These are phyloP conservation scores for Didymella exigua DNA, from an alignment of 2,329 filamentous ascomycete genomes.

Conservation along the genomic window DNA sequence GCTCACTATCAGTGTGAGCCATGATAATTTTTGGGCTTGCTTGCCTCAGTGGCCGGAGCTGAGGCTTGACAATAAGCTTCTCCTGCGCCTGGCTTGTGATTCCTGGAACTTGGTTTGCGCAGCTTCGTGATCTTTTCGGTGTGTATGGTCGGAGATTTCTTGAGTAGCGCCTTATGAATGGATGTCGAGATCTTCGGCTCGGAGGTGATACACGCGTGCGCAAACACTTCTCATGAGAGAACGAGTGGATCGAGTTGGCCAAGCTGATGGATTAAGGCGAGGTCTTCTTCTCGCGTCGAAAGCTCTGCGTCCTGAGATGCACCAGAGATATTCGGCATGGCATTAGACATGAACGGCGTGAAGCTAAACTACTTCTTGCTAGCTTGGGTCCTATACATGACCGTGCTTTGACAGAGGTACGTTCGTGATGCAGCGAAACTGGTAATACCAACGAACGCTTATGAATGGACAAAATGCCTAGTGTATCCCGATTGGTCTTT, in stretches of 20 bases:
- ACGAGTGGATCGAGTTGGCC: conserved; percentile 4
- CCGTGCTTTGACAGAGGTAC: neutral
- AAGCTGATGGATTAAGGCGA: conserved; percentile 9
- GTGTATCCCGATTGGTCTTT: neutral
- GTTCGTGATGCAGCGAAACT: neutral
- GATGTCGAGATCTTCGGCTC: neutral
- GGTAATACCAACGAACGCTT: neutral
- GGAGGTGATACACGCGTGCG: conserved; percentile 9
- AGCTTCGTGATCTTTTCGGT: conserved; percentile 7
- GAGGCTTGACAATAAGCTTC: no score
- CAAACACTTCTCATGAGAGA: conserved; percentile 4
- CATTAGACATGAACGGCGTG: conserved; percentile 9
- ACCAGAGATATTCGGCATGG: conserved; percentile 5
- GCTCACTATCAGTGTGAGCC: no score
- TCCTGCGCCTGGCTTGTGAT: conserved; percentile 12
- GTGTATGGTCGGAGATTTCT: conserved; percentile 3
- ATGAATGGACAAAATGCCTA: neutral
- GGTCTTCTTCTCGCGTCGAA: conserved; percentile 1
- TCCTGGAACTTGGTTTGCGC: conserved; percentile 3
- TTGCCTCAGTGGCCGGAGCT: no score
- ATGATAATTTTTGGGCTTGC: no score
- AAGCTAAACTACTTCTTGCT: conserved; percentile 14
- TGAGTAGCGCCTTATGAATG: conserved; percentile 4
- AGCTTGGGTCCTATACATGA: conserved; percentile 7
- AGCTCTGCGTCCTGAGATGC: conserved; percentile 1